Evolutionary conservation across 1,139 yeast genomes (phyloP), one percentile per base, ranked within the genome.

Genomic region (Diutina catenulata): DNA sequence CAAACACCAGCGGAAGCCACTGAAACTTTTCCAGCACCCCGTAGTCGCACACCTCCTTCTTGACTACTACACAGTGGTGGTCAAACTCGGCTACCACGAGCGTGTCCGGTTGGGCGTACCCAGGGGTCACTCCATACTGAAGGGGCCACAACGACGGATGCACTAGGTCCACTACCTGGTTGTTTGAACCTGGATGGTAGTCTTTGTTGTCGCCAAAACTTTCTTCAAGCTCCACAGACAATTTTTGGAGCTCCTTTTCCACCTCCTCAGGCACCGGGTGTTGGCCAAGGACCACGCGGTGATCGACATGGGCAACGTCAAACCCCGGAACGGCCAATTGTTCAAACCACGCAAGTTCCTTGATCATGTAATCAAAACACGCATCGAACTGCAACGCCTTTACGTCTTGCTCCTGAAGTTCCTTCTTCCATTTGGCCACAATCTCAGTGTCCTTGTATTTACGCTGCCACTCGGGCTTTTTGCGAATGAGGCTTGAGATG

Each of bases 111-210:
- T n/a, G n/a, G n/a, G n/a, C n/a, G n/a, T n/a, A n/a, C 8, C 32
- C 41, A 10, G 38, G 42, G 5, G 68, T 60, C 10, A 41, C 49
- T 0, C 58, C 63, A 39, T 62, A 65, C 36, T 53, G 57, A 6
- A 64, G 45, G 0, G 67, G 67, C 40, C 55, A 64, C 37, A 65
- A 49, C 14, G 70, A 64, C 7, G 71, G 71, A 43, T 66, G 70
- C 4, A 65, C 66, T 26, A 65, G 49, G 45, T 65, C 69, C 22
- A 63, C 47, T 2, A 66, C 69, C 39, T 55, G 55, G 13, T 60
- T 48, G 33, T 56, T 44, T 1, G 65, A 53, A 5, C 56, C 55
- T 3, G 68, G 70, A 42, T 63, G 70, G 48, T 59, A 63, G 44
- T 65, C 70, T 15, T 39, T 39, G 14, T 47, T 43, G 18, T 39